These are phyloP conservation scores for Fusarium armeniacum DNA, from an alignment of 2,329 filamentous ascomycete genomes.

Conservation along the genomic window DNA sequence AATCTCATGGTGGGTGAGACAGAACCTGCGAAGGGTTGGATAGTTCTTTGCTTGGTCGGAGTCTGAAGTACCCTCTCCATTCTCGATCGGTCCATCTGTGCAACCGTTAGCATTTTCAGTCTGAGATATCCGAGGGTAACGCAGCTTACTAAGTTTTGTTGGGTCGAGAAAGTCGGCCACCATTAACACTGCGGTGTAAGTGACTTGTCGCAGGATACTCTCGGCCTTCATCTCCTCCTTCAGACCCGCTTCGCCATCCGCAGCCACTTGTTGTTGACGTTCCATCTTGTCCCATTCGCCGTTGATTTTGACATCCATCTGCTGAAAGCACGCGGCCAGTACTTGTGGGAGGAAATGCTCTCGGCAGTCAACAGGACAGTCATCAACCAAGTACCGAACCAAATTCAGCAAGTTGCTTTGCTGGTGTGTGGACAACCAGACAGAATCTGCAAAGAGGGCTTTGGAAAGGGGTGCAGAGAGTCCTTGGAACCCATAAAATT, in stretches of 20 bases:
- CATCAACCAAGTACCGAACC: constrained; percentile 88
- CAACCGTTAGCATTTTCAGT: constrained; percentile 30
- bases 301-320: constrained; percentile 89
- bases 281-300: constrained; percentile 87
- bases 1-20: constrained; percentile 81
- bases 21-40: constrained; percentile 82
- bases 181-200: constrained; percentile 92
- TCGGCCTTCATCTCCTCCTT: constrained; percentile 98
- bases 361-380: constrained; percentile 85
- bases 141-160: constrained; percentile 71
- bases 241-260: constrained; percentile 80
- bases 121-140: constrained; percentile 15
- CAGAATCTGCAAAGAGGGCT: constrained; percentile 85
- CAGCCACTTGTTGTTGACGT: constrained; percentile 70
- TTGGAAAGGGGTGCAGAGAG: constrained; percentile 86
- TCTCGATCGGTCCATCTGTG: constrained; percentile 53
- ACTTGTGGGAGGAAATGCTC: constrained; percentile 87
- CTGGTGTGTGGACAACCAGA: constrained; percentile 89
- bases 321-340: constrained; percentile 83
- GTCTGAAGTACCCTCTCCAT: constrained; percentile 45
- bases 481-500: constrained; percentile 92
- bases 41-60: constrained; percentile 56
- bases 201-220: constrained; percentile 92
- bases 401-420: constrained; percentile 93
- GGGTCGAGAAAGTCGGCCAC: constrained; percentile 91